phyloP scores from a whole-genome alignment of 306 rosid genomes.

The Carpinus viminea region DNA sequence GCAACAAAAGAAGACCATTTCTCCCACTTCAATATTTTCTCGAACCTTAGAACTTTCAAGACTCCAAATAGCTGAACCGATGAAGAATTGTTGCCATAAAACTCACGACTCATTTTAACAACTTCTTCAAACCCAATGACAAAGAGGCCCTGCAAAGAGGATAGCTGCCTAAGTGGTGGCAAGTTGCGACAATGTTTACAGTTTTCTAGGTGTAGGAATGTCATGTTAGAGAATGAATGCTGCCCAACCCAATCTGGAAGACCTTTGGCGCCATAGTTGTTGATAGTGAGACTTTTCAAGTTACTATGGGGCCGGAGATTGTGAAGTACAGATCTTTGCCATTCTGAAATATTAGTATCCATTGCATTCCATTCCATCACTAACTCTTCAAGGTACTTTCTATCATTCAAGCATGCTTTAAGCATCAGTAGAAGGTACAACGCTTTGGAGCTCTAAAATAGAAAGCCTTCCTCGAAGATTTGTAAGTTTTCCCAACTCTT shows the following conservation, averaged over 20 bases:
- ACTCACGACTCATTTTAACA: background rate
- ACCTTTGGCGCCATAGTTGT: background rate
- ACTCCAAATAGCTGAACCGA: no score
- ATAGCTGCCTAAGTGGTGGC: conserved; percentile 1
- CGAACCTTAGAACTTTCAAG: no score
- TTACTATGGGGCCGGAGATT: background rate
- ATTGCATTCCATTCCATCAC: background rate
- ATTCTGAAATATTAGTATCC: background rate
- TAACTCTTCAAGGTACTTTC: background rate
- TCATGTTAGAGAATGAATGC: conserved; percentile 7
- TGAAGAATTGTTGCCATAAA: no score
- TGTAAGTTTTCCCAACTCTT: background rate
- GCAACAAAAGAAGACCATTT: background rate
- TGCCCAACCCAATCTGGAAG: background rate
- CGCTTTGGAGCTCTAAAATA: background rate
- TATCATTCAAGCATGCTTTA: background rate
- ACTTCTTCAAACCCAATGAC: conserved; percentile 6
- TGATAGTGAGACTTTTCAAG: background rate
- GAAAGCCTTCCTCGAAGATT: background rate
- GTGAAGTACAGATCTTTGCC: background rate
- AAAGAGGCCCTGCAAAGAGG: conserved; percentile 13
- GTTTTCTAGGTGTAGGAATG: background rate
- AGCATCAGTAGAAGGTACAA: background rate
- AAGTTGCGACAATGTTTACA: conserved; percentile 3
- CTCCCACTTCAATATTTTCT: no score